These are phyloP conservation scores for Tephrocybe sp. DNA, from an alignment of 768 basidiomycete species.

Conservation along the genomic window DNA sequence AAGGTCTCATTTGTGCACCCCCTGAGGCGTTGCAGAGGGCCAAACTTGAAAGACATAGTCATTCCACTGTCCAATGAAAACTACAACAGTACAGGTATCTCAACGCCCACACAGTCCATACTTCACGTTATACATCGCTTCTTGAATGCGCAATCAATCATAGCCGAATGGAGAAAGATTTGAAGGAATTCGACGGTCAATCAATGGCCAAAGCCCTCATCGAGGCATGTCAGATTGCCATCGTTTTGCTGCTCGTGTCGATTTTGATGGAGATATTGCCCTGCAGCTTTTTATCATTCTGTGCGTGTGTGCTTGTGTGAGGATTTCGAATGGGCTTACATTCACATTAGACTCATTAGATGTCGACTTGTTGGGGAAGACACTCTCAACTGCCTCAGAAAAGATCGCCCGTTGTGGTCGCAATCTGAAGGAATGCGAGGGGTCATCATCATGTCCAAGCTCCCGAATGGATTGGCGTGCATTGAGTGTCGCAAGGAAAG, in stretches of 20 bases:
- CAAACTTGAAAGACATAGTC: too few relatives aligned
- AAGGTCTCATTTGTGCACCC: too few relatives aligned
- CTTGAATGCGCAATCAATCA: too few relatives aligned
- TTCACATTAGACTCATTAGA: conserved; percentile 30
- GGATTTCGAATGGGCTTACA: conserved; percentile 21
- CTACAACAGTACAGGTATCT: too few relatives aligned
- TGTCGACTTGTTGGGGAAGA: conserved; percentile 22
- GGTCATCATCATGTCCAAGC: conserved; percentile 44
- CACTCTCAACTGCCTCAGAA: conserved; percentile 18
- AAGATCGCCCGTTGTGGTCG: conserved; percentile 38
- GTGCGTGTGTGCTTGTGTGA: not conserved
- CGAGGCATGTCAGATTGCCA: conserved; percentile 30
- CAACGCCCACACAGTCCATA: too few relatives aligned
- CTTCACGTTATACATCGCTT: too few relatives aligned
- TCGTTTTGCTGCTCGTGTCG: conserved; percentile 56
- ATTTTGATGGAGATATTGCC: conserved; percentile 63
- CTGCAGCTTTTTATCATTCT: conserved; percentile 22
- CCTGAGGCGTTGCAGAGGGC: too few relatives aligned
- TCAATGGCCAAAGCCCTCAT: not conserved
- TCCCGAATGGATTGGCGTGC: conserved; percentile 43
- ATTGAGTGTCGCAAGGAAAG: conserved; percentile 53
- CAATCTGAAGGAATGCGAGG: conserved; percentile 41
- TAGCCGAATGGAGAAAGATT: conserved; percentile 12
- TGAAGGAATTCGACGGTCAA: not conserved
- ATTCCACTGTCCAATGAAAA: too few relatives aligned